Evolutionary conservation across 805 yeast genomes (phyloP).

Genomic region (Myxozyma vanderwaltii): DNA sequence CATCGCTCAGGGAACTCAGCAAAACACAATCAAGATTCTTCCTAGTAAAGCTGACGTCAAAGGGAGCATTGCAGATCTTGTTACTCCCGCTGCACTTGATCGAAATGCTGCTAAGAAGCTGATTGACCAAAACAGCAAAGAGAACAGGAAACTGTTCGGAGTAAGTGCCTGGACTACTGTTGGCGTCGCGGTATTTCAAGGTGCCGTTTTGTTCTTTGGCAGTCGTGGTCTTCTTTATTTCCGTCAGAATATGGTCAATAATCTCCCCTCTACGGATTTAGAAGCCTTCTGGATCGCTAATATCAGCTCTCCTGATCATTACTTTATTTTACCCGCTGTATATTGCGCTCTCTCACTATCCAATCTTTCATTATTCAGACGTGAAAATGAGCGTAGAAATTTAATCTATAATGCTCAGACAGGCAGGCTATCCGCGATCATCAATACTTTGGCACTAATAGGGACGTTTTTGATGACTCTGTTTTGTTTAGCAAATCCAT

Average conservation of each 20-base stretch:
- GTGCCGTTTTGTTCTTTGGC: conserved; percentile 19
- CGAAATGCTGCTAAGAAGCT: no score
- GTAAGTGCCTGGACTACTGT: conserved; percentile 8
- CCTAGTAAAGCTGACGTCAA: conserved; percentile 8
- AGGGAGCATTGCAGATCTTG: no score
- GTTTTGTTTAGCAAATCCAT: conserved; percentile 81
- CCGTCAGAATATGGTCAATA: no score
- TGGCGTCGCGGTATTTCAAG: conserved; percentile 19
- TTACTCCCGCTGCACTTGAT: no score
- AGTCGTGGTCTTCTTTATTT: conserved; percentile 28
- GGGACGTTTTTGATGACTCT: conserved; percentile 82
- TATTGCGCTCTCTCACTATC: conserved; percentile 71
- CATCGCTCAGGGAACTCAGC: not conserved
- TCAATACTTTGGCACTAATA: conserved; percentile 53
- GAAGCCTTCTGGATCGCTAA: conserved; percentile 65
- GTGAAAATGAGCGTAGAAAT: conserved; percentile 3
- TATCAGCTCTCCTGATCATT: conserved; percentile 62
- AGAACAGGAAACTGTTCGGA: conserved; percentile 2
- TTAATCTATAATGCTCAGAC: not conserved
- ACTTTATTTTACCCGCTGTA: conserved; percentile 64
- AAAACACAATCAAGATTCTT: conserved; percentile 2
- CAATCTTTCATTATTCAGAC: conserved; percentile 52
- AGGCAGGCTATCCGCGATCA: not conserved
- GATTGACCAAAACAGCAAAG: no score
- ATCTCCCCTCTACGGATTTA: conserved; percentile 2